Evolutionary conservation across 305 asterid genomes (phyloP).

Genomic region (Fraxinus xanthoxyloides): DNA sequence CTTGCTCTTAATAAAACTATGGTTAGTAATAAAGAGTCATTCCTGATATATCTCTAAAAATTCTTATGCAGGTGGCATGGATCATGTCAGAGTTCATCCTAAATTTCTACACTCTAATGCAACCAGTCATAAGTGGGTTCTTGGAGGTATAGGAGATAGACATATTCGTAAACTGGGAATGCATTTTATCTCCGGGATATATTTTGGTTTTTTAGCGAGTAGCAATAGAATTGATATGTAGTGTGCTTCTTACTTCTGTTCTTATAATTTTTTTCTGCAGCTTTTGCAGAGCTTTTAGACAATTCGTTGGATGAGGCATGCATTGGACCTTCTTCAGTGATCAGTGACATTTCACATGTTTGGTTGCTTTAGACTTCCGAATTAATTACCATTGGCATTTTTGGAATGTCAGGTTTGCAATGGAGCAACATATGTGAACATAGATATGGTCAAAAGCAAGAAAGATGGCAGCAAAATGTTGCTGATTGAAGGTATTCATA

Average conservation of each 20-base stretch:
- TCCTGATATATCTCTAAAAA: neutral
- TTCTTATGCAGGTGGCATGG: slow-evolving; percentile 68
- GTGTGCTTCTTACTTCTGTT: neutral
- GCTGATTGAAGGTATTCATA: slow-evolving; percentile 65
- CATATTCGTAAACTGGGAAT: slow-evolving; percentile 7
- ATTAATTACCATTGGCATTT: neutral
- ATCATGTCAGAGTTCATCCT: slow-evolving; percentile 90
- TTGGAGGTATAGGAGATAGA: slow-evolving; percentile 63
- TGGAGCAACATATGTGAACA: slow-evolving; percentile 77
- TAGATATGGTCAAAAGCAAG: slow-evolving; percentile 72
- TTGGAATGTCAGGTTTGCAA: slow-evolving; percentile 49
- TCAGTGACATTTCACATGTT: slow-evolving; percentile 1
- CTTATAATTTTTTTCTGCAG: slow-evolving; percentile 43
- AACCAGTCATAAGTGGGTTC: slow-evolving; percentile 96
- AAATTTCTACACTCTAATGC: slow-evolving; percentile 88
- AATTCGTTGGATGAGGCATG: slow-evolving; percentile 86
- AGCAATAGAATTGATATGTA: neutral
- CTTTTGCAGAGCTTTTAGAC: slow-evolving; percentile 95
- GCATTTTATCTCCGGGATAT: neutral
- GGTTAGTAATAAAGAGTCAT: neutral
- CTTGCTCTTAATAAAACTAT: neutral
- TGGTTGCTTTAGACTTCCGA: slow-evolving; percentile 17
- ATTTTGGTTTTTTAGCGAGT: slow-evolving; percentile 14
- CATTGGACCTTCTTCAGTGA: slow-evolving; percentile 6
- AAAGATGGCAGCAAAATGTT: slow-evolving; percentile 85